These are phyloP conservation scores for Claviceps paspali DNA, from an alignment of 2,329 filamentous ascomycete species.

Conservation along the genomic window DNA sequence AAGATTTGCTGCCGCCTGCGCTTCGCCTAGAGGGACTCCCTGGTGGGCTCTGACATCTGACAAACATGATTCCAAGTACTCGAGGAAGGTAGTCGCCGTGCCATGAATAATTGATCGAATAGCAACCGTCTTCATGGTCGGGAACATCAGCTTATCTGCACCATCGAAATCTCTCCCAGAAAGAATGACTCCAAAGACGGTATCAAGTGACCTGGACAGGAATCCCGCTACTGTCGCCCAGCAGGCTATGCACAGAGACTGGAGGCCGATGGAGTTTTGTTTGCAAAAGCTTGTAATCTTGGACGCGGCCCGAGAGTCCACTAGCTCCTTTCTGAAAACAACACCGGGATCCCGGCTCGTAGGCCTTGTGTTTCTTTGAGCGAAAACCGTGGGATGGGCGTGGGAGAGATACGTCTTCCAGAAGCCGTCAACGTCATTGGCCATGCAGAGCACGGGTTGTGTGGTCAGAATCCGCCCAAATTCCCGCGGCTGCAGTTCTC, in stretches of 20 bases:
- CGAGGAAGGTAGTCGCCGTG: constrained; percentile 45
- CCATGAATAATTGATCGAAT: constrained; percentile 62
- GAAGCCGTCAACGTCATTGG: constrained; percentile 30
- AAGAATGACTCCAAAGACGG: constrained; percentile 69
- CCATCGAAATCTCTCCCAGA: constrained; percentile 68
- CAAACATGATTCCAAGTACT: constrained; percentile 58
- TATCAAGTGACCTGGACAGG: constrained; percentile 48
- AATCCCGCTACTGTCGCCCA: constrained; percentile 60
- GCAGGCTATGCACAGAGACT: constrained; percentile 60
- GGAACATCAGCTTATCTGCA: constrained; percentile 57
- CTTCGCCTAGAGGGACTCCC: constrained; percentile 60
- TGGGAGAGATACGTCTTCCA: constrained; percentile 56
- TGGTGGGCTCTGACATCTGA: constrained; percentile 54
- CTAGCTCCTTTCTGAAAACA: constrained; percentile 7
- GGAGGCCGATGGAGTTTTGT: constrained; percentile 51
- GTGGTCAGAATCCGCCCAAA: constrained; percentile 12
- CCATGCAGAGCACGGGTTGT: constrained; percentile 2
- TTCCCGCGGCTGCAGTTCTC: constrained; percentile 24
- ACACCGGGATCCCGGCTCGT: neutral
- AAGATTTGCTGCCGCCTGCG: constrained; percentile 30
- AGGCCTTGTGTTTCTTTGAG: neutral
- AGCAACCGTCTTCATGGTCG: constrained; percentile 82
- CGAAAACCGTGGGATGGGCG: constrained; percentile 21
- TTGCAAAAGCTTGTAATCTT: constrained; percentile 43
- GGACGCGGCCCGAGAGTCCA: neutral